Percentiles rank a stretch among this genome's conserved stretches.
Conservation (phyloP, 2,329 filamentous ascomycete species). For the Blumeria graminis region DNA sequence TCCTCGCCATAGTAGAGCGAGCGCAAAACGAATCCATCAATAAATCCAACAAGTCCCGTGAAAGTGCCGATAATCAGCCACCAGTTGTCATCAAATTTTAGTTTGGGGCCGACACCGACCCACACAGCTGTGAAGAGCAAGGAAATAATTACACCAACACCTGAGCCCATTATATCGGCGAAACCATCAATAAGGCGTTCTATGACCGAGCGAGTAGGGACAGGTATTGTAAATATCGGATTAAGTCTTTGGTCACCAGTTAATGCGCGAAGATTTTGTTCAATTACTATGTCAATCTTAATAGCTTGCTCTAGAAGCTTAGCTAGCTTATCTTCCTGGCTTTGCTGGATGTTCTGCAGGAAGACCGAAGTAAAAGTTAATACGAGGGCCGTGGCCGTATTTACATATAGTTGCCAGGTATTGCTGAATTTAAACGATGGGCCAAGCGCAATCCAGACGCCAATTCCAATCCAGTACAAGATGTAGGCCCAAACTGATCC, state of each 20-base stretch:
- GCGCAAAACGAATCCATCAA: conserved; percentile 22
- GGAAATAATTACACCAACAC: conserved; percentile 18
- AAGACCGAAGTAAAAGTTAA: conserved; percentile 20
- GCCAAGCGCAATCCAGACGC: conserved; percentile 16
- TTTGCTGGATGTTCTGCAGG: conserved; percentile 18
- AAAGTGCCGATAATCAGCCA: conserved; percentile 25
- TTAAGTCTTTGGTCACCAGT: conserved; percentile 16
- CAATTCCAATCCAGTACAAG: conserved; percentile 17
- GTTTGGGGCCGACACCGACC: conserved; percentile 17
- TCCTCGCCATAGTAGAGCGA: conserved; percentile 18
- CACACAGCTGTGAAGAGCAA: conserved; percentile 17
- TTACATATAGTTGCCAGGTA: conserved; percentile 20
- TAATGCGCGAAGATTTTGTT: conserved; percentile 15
- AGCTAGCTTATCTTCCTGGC: conserved; percentile 15
- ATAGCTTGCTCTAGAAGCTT: conserved; percentile 16
- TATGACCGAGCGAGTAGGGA: conserved; percentile 14
- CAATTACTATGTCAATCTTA: conserved; percentile 16
- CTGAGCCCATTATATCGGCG: conserved; percentile 20
- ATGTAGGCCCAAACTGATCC: conserved; percentile 15
- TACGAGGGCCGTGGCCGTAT: conserved; percentile 20
- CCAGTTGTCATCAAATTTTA: conserved; percentile 21
- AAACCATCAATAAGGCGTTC: conserved; percentile 20
- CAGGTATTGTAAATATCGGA: conserved; percentile 13
- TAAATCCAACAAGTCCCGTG: conserved; percentile 21
- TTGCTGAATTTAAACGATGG: conserved; percentile 13